phyloP scores from a whole-genome alignment of 352 stramenopile species.

The Globisporangium paroecandrum region DNA sequence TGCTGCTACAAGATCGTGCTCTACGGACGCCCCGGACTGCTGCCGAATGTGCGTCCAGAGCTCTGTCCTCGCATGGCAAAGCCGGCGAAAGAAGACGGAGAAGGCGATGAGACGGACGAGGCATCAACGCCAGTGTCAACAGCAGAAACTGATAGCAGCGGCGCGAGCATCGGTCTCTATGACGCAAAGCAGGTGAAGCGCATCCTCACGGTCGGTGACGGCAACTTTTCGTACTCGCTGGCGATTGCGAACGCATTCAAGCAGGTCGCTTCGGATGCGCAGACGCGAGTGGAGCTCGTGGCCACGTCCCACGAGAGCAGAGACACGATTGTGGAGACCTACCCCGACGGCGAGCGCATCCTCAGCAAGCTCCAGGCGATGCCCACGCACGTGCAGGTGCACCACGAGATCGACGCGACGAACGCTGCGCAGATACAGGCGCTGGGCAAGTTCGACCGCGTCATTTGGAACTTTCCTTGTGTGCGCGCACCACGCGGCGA shows the following conservation, averaged over 20 bases:
- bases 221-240: constrained; percentile 95
- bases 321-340: constrained; percentile 85
- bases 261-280: constrained; percentile 1
- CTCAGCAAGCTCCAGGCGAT: constrained; percentile 63
- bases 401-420: constrained; percentile 91
- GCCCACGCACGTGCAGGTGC: constrained; percentile 52
- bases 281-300: constrained; percentile 50
- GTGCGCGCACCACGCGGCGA: constrained; percentile 85
- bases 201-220: constrained; percentile 93
- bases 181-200: constrained; percentile 37
- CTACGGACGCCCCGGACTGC: constrained; percentile 42
- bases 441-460: constrained; percentile 83
- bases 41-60: constrained; percentile 78
- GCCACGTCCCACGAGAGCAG: constrained; percentile 92
- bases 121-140: not conserved
- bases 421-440: constrained; percentile 64
- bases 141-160: not conserved
- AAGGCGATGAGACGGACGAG: constrained; percentile 10
- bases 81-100: not conserved
- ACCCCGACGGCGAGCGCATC: constrained; percentile 86
- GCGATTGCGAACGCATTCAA: constrained; percentile 73
- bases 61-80: constrained; percentile 53
- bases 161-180: constrained; percentile 49
- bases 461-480: constrained; percentile 97
- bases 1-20: constrained; percentile 89